These are phyloP conservation scores for Malus sieversii DNA, from an alignment of 306 rosid species.

Conservation along the genomic window DNA sequence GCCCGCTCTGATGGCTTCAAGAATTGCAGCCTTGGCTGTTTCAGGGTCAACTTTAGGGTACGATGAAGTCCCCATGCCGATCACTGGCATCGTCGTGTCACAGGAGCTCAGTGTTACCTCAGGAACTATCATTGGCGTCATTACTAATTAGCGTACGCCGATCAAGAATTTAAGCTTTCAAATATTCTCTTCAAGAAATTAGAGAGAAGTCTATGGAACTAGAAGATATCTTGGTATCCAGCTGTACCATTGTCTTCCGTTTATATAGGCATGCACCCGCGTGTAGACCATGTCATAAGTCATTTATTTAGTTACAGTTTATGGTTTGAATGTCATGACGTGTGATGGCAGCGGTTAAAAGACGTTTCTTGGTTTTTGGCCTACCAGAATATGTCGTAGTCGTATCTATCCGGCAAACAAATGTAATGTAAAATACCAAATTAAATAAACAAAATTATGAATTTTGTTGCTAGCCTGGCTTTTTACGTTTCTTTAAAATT, in stretches of 20 bases:
- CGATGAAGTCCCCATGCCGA: slow-evolving; percentile 35
- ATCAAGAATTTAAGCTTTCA: background rate
- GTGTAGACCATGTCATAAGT: background rate
- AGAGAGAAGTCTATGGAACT: background rate
- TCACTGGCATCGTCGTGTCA: slow-evolving; percentile 5
- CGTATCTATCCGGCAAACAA: no score
- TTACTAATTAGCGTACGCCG: background rate
- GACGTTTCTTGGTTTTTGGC: no score
- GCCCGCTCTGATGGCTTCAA: slow-evolving; percentile 29
- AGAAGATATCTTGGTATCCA: background rate
- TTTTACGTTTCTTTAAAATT: no score
- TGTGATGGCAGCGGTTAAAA: background rate
- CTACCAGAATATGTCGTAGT: no score
- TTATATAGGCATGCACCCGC: background rate
- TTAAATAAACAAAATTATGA: no score
- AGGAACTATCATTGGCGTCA: background rate
- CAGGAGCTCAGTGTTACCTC: background rate
- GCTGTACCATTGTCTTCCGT: background rate
- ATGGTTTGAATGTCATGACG: background rate
- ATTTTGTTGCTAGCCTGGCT: no score
- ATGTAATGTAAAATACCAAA: no score
- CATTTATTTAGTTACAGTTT: background rate
- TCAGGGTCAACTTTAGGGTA: slow-evolving; percentile 4
- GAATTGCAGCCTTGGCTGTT: slow-evolving; percentile 15
- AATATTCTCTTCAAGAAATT: background rate